phyloP scores from a whole-genome alignment of 768 basidiomycete species.

The Lentinula detonsa region DNA sequence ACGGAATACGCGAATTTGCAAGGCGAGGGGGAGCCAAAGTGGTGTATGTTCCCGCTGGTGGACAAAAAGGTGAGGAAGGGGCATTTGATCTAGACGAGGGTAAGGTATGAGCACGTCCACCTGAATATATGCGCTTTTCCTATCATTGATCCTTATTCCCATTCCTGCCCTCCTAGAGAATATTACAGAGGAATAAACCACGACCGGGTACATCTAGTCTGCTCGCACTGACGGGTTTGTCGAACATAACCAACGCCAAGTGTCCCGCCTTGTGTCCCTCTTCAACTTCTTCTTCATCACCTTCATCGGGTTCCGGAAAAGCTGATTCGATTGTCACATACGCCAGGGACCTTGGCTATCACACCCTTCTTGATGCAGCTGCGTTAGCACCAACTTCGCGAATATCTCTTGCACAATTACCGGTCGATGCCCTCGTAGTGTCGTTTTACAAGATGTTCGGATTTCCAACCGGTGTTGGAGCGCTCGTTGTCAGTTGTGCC shows the following conservation, averaged over 20 bases:
- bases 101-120: conserved; percentile 38
- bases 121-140: conserved; percentile 19
- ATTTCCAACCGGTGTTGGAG: conserved; percentile 81
- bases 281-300: not conserved
- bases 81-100: conserved; percentile 45
- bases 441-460: conserved; percentile 93
- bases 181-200: not conserved
- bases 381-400: conserved; percentile 70
- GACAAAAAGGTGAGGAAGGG: conserved; percentile 42
- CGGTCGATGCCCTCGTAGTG: conserved; percentile 77
- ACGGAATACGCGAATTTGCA: conserved; percentile 76
- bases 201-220: conserved; percentile 38
- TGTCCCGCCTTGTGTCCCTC: conserved; percentile 28
- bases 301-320: not conserved
- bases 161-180: not conserved
- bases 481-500: conserved; percentile 51
- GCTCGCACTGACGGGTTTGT: conserved; percentile 74
- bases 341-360: conserved; percentile 65
- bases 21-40: conserved; percentile 46
- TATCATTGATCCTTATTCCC: conserved; percentile 12
- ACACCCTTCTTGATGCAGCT: conserved; percentile 76
- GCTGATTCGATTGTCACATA: conserved; percentile 52
- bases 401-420: conserved; percentile 57
- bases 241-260: conserved; percentile 78
- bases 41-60: conserved; percentile 59